Evolutionary conservation across 345 rosid species (phyloP).

Genomic region (Citrus australasica): DNA sequence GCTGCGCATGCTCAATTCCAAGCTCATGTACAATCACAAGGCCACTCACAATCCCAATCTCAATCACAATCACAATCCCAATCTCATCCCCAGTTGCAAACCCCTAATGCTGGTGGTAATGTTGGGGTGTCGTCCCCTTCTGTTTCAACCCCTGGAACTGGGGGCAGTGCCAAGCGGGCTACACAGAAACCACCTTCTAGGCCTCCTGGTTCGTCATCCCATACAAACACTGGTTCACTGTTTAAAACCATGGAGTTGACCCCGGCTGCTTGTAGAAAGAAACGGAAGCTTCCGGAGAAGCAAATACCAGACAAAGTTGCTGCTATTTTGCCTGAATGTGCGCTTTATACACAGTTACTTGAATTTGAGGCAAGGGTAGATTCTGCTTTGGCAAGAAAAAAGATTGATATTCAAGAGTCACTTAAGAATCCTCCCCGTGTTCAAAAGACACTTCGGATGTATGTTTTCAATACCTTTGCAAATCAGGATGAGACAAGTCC

Average conservation of each 20-base stretch:
- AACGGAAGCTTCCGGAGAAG: slow-evolving; percentile 43
- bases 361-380: slow-evolving; percentile 54
- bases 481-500: slow-evolving; percentile 32
- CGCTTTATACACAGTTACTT: slow-evolving; percentile 49
- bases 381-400: slow-evolving; percentile 48
- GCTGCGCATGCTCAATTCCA: slow-evolving; percentile 24
- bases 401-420: slow-evolving; percentile 42
- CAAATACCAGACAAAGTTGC: slow-evolving; percentile 53
- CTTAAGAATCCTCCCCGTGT: slow-evolving; percentile 43
- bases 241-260: slow-evolving; percentile 59
- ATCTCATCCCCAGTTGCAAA: slow-evolving; percentile 31
- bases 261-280: slow-evolving; percentile 43
- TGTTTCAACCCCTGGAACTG: slow-evolving; percentile 37
- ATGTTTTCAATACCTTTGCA: slow-evolving; percentile 47
- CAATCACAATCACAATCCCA: slow-evolving; percentile 17
- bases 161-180: slow-evolving; percentile 36
- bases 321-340: slow-evolving; percentile 44
- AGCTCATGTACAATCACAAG: slow-evolving; percentile 26
- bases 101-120: slow-evolving; percentile 21
- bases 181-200: slow-evolving; percentile 49
- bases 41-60: slow-evolving; percentile 12
- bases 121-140: slow-evolving; percentile 27
- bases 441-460: slow-evolving; percentile 44
- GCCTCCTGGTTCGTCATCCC: slow-evolving; percentile 37
- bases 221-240: slow-evolving; percentile 25